Conservation (phyloP, 2,329 filamentous ascomycete genomes). For the Penicillium digitatum region DNA sequence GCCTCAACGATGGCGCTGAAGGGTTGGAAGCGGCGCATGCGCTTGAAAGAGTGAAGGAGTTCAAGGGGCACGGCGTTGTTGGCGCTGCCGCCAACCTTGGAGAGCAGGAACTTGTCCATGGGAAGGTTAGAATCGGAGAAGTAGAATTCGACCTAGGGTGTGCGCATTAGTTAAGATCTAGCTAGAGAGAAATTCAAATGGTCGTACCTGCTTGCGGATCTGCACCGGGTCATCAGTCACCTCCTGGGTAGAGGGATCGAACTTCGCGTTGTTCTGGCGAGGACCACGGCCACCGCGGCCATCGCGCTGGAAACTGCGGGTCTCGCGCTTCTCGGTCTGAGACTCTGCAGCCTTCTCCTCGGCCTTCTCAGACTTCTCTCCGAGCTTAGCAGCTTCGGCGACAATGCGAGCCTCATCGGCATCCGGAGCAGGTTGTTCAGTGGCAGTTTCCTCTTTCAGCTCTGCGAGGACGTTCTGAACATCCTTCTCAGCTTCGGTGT, state of each 20-base stretch:
- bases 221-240: conserved; percentile 72
- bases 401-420: conserved; percentile 39
- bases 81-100: conserved; percentile 71
- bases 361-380: conserved; percentile 37
- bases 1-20: conserved; percentile 79
- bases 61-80: conserved; percentile 69
- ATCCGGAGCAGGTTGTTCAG: conserved; percentile 24
- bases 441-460: conserved; percentile 34
- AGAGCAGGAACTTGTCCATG: conserved; percentile 81
- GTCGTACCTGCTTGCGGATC: conserved; percentile 73
- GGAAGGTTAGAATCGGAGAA: conserved; percentile 89
- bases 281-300: conserved; percentile 28
- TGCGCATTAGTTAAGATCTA: conserved; percentile 3
- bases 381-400: conserved; percentile 36
- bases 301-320: conserved; percentile 24
- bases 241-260: conserved; percentile 62
- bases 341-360: conserved; percentile 25
- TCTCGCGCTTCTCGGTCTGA: conserved; percentile 23
- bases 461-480: conserved; percentile 46
- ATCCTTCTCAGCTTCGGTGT: conserved; percentile 45
- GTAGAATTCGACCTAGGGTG: conserved; percentile 80
- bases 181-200: no score
- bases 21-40: conserved; percentile 92
- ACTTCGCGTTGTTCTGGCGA: conserved; percentile 59
- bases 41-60: conserved; percentile 80